A percentile compares a stretch with the other conserved stretches of the same genome.
phyloP scores from a whole-genome alignment of 805 yeast species.

The Blastobotrys peoriensis region DNA sequence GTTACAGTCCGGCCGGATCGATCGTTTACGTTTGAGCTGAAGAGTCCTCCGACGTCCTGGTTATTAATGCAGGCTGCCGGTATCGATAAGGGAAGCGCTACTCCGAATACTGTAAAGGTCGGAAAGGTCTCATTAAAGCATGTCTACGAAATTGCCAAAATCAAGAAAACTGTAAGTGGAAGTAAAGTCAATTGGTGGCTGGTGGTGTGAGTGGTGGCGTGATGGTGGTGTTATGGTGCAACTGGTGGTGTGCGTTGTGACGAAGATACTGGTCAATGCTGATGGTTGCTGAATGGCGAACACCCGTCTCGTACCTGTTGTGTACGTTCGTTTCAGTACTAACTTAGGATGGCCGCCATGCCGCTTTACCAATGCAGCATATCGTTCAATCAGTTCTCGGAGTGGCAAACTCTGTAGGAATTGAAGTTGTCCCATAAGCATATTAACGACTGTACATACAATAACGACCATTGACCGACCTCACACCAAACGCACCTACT shows the following conservation, averaged over 20 bases:
- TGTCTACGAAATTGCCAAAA: conserved; percentile 88
- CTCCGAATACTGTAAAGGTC: conserved; percentile 50
- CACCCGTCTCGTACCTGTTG: too few relatives aligned
- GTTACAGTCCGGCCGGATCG: conserved; percentile 90
- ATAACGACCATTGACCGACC: too few relatives aligned
- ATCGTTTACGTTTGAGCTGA: conserved; percentile 76
- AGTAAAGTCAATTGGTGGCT: too few relatives aligned
- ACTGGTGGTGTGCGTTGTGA: too few relatives aligned
- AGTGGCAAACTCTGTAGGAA: conserved; percentile 87
- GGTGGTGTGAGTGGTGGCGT: too few relatives aligned
- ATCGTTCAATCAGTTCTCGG: conserved; percentile 78
- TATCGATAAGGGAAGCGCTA: conserved; percentile 69
- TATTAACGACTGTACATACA: not conserved
- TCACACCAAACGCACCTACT: too few relatives aligned
- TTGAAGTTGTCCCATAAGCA: conserved; percentile 61
- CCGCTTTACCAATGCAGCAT: conserved; percentile 59
- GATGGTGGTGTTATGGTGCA: too few relatives aligned
- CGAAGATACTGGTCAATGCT: too few relatives aligned
- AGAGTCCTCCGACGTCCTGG: conserved; percentile 89
- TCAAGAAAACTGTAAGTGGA: conserved; percentile 53
- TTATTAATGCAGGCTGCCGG: conserved; percentile 77
- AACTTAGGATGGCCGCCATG: conserved; percentile 74
- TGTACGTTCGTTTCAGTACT: too few relatives aligned
- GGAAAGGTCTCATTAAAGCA: conserved; percentile 80
- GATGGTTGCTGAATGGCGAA: too few relatives aligned